Evolutionary conservation across 2,329 filamentous ascomycete genomes (phyloP).

Genomic region (Rhynchosporium secalis): DNA sequence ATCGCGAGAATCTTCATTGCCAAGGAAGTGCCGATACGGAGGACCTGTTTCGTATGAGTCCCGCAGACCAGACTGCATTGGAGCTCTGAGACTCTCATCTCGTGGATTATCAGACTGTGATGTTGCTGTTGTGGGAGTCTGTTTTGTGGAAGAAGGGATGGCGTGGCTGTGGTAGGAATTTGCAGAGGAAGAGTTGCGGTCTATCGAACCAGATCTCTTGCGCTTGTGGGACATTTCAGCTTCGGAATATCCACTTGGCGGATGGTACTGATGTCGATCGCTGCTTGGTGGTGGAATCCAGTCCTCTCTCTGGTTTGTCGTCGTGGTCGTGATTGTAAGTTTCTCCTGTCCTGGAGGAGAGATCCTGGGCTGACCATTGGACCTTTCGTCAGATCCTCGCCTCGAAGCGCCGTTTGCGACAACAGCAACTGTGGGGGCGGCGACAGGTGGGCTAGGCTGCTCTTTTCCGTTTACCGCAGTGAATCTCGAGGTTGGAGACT

Average conservation of each 20-base stretch:
- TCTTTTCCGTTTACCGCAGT: conserved; percentile 41
- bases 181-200: conserved; percentile 42
- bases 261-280: conserved; percentile 32
- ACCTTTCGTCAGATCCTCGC: conserved; percentile 37
- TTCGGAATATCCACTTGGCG: conserved; percentile 32
- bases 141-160: conserved; percentile 40
- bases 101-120: conserved; percentile 42
- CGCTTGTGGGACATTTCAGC: conserved; percentile 56
- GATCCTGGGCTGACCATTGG: conserved; percentile 37
- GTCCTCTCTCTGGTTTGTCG: conserved; percentile 36
- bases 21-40: conserved; percentile 33
- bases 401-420: conserved; percentile 31
- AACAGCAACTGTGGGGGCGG: conserved; percentile 17
- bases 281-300: conserved; percentile 35
- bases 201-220: conserved; percentile 68
- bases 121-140: conserved; percentile 36
- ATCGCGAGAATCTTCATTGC: conserved; percentile 32
- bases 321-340: conserved; percentile 36
- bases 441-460: conserved; percentile 11
- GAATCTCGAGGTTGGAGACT: conserved; percentile 39
- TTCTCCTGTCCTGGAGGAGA: conserved; percentile 40
- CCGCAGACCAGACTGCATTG: conserved; percentile 44
- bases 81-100: conserved; percentile 50
- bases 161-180: conserved; percentile 43
- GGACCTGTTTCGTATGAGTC: conserved; percentile 32